phyloP scores from a whole-genome alignment of 140 eudicot genomes.

The Oenanthe javanica region DNA sequence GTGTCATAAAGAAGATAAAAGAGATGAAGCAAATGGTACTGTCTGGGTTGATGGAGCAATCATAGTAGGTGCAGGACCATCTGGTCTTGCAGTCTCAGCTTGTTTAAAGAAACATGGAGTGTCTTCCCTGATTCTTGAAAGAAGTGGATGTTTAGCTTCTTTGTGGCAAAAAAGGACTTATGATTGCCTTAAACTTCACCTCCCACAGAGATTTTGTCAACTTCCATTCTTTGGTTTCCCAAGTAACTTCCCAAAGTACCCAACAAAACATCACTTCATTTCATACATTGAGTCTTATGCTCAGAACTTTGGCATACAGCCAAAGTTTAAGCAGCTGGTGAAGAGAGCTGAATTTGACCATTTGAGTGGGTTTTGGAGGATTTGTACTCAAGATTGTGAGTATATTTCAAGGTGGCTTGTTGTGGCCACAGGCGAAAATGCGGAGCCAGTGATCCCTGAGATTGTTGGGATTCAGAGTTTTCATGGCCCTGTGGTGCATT shows the following conservation, averaged over 20 bases:
- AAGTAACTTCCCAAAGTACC: slow-evolving; percentile 55
- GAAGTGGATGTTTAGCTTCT: slow-evolving; percentile 69
- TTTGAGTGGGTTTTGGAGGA: slow-evolving; percentile 37
- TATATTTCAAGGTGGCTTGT: slow-evolving; percentile 46
- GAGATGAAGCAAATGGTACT: neutral
- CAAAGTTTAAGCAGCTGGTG: slow-evolving; percentile 37
- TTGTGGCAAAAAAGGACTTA: slow-evolving; percentile 74
- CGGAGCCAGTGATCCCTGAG: slow-evolving; percentile 41
- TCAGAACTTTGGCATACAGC: slow-evolving; percentile 41
- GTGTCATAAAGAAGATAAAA: neutral
- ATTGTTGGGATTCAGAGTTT: slow-evolving; percentile 29
- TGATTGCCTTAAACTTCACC: slow-evolving; percentile 69
- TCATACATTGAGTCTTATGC: slow-evolving; percentile 59
- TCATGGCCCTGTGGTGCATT: slow-evolving; percentile 25
- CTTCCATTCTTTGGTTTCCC: slow-evolving; percentile 70
- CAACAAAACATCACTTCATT: slow-evolving; percentile 49
- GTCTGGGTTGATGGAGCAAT: neutral
- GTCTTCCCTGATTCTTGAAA: slow-evolving; percentile 60
- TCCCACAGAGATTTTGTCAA: slow-evolving; percentile 53
- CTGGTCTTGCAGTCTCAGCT: slow-evolving; percentile 48
- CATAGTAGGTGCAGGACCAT: neutral
- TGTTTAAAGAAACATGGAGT: slow-evolving; percentile 47
- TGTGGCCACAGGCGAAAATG: slow-evolving; percentile 54
- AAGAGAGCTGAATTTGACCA: slow-evolving; percentile 17
- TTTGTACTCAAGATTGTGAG: slow-evolving; percentile 28